Conservation (phyloP, 2,329 filamentous ascomycete species). For the Dactylellina sp. region DNA sequence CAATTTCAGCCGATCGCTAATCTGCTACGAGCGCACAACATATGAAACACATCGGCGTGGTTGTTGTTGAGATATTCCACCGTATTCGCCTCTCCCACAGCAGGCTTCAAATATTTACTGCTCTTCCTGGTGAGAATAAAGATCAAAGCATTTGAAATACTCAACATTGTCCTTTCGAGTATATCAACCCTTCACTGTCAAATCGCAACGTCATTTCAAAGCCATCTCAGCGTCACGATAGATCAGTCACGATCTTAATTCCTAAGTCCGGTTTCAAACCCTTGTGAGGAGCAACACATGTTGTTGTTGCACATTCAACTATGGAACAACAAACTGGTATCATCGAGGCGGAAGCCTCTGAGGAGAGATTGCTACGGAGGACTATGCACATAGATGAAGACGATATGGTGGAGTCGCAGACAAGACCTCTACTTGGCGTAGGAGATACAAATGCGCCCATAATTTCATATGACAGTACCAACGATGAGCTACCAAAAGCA, state of each 20-base stretch:
- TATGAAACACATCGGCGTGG: slow-evolving; percentile 10
- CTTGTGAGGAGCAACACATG: slow-evolving; percentile 29
- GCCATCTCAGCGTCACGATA: too few species aligned
- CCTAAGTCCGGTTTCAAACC: neutral
- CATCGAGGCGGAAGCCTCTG: slow-evolving; percentile 30
- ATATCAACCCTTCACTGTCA: too few species aligned
- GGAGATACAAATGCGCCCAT: neutral
- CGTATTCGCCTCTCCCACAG: slow-evolving; percentile 7
- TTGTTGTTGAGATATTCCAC: neutral
- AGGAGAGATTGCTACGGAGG: slow-evolving; percentile 19
- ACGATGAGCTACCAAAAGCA: slow-evolving; percentile 6
- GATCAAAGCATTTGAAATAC: too few species aligned
- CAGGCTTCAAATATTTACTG: too few species aligned
- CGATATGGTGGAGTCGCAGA: slow-evolving; percentile 18
- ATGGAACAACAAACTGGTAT: slow-evolving; percentile 34
- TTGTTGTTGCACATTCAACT: slow-evolving; percentile 21
- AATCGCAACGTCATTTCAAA: too few species aligned
- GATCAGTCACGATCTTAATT: too few species aligned
- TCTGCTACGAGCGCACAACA: slow-evolving; percentile 4
- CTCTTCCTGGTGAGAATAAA: too few species aligned
- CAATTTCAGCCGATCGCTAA: slow-evolving; percentile 2
- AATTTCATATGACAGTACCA: slow-evolving; percentile 21
- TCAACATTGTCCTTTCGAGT: too few species aligned
- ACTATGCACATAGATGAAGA: slow-evolving; percentile 6
- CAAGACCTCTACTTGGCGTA: slow-evolving; percentile 40